These are phyloP conservation scores for Misopates orontium DNA, from an alignment of 257 asterid genomes.

Conservation along the genomic window DNA sequence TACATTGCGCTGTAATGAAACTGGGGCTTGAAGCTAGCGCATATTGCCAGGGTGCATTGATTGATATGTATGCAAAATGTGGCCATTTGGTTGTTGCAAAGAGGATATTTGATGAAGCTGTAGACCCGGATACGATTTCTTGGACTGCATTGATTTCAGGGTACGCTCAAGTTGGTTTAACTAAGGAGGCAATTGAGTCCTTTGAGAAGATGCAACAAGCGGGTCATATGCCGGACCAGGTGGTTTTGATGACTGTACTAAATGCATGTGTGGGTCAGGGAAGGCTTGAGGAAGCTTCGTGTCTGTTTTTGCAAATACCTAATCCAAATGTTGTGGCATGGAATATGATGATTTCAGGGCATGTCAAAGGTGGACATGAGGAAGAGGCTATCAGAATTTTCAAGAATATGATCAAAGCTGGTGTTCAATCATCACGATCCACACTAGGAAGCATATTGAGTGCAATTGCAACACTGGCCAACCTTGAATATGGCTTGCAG, in stretches of 20 bases:
- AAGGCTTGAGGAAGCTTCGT: slow-evolving; percentile 62
- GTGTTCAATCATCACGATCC: slow-evolving; percentile 72
- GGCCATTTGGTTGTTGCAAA: slow-evolving; percentile 54
- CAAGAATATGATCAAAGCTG: slow-evolving; percentile 56
- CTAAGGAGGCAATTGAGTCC: slow-evolving; percentile 52
- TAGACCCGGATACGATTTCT: slow-evolving; percentile 62
- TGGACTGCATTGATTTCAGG: slow-evolving; percentile 88
- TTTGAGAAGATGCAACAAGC: slow-evolving; percentile 61
- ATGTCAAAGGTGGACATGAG: slow-evolving; percentile 63
- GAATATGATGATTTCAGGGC: slow-evolving; percentile 92
- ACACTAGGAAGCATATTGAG: slow-evolving; percentile 84
- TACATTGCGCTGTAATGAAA: slow-evolving; percentile 56
- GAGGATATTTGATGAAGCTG: slow-evolving; percentile 59
- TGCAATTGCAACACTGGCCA: slow-evolving; percentile 60
- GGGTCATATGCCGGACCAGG: slow-evolving; percentile 64
- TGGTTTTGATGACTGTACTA: slow-evolving; percentile 67
- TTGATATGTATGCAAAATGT: slow-evolving; percentile 88
- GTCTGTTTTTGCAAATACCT: slow-evolving; percentile 55
- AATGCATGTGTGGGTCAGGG: slow-evolving; percentile 63
- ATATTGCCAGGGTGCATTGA: slow-evolving; percentile 70
- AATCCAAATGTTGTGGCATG: slow-evolving; percentile 70
- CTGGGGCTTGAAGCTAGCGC: slow-evolving; percentile 52
- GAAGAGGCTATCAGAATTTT: slow-evolving; percentile 56
- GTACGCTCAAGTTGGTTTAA: slow-evolving; percentile 60
- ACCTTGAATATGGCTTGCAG: slow-evolving; percentile 62